Evolutionary conservation across 1,284 basidiomycete genomes (phyloP), one percentile per base, ranked within the genome.

Genomic region (Calocybe gambosa): DNA sequence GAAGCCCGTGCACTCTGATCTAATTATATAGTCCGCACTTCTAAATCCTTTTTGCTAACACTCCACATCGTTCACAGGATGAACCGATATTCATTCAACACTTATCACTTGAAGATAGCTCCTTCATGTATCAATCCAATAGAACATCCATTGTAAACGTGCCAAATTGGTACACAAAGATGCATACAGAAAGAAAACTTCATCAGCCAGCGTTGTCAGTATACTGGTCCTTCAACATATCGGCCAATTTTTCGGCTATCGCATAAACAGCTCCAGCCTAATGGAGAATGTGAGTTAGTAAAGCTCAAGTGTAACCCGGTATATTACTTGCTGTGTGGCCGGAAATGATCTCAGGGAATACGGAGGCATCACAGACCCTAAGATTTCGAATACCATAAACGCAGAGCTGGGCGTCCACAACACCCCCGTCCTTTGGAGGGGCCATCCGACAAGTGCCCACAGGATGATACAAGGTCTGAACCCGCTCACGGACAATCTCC

Each of bases 241-340:
- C 82, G 1, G 82, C 71, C 1, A 79, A 66, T 57, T 82, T 82
- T 61, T 87, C 83, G 0, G 74, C 83, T 15, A 75, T 66, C 0
- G 82, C 82, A 39, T 77, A 70, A 20, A 73, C 70, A 5, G 79
- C 68, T 7, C 72, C 82, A 45, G 79, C 66, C 82, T 85, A 31
- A 15, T 2, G 47, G 25, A 2, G 29, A 31, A 9, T 9, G 29
- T 12, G 13, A 31, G 13, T 31, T 12, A 31, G 12, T 31, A 31
- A n/a, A 31, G 25, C n/a, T 26, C 9, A n/a, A 13, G 4, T 13
- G 29, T 31, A 13, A 13, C 3, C 6, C 12, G 13, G 12, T 13
- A 21, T n/a, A 1, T 21, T 3, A 50, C 46, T 53, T 26, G 36
- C 51, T 25, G 49, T 39, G 34, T 85, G 82, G 18, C 80, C 80